Conservation (phyloP, 1,284 basidiomycete species). For the Papiliotrema nemorosa region DNA sequence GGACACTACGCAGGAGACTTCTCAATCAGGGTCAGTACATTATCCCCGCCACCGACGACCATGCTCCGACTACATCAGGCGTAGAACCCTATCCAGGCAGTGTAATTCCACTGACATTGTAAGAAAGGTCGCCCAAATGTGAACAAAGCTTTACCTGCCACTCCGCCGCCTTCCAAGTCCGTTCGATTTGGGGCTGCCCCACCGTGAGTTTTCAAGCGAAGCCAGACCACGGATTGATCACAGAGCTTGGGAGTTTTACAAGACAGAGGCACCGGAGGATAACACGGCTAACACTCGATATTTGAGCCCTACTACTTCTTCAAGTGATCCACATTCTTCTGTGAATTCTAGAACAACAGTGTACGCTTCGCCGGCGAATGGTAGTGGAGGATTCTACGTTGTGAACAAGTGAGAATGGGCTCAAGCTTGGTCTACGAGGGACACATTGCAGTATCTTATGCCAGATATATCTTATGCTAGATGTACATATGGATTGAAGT, state of each 20-base stretch:
- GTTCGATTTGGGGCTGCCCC: slow-evolving; percentile 20
- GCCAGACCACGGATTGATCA: neutral
- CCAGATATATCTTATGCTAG: neutral
- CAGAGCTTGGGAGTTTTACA: slow-evolving; percentile 26
- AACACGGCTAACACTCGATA: slow-evolving; percentile 26
- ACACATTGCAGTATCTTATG: no score
- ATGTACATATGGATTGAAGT: no score
- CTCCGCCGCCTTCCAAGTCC: slow-evolving; percentile 8
- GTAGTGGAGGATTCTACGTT: slow-evolving; percentile 1
- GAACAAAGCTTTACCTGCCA: slow-evolving; percentile 17
- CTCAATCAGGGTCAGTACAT: slow-evolving; percentile 7
- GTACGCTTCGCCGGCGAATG: neutral
- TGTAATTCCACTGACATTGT: neutral
- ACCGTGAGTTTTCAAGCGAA: slow-evolving; percentile 13
- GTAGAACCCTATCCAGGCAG: neutral
- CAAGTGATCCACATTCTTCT: neutral
- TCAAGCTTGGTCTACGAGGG: no score
- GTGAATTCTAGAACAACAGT: neutral
- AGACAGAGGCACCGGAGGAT: slow-evolving; percentile 14
- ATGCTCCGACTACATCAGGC: neutral
- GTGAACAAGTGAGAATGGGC: neutral
- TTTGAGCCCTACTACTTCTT: neutral
- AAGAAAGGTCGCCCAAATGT: slow-evolving; percentile 5
- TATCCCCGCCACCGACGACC: neutral
- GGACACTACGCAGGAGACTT: slow-evolving; percentile 20